Conservation (phyloP, 441 rosid species). For the Bocquillonia castaneifolia region DNA sequence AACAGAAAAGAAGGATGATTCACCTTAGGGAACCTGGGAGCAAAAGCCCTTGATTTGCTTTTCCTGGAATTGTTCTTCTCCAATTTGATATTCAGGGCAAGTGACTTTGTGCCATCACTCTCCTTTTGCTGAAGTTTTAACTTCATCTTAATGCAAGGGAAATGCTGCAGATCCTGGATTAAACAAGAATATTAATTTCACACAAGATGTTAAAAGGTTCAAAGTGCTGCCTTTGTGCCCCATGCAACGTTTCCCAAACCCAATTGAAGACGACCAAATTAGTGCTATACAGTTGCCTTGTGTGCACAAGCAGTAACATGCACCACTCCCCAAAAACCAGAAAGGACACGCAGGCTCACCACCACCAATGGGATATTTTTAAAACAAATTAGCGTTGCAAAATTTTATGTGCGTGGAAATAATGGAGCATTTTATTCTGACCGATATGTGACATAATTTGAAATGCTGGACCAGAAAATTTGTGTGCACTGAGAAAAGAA, state of each 20-base stretch:
- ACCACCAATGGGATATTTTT: too few relatives aligned
- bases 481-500: too few relatives aligned
- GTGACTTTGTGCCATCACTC: slow-evolving; percentile 32
- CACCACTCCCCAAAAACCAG: not conserved
- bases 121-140: slow-evolving; percentile 61
- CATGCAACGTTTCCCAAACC: not conserved
- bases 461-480: too few relatives aligned
- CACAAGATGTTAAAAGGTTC: not conserved
- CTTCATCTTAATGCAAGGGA: slow-evolving; percentile 64
- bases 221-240: not conserved
- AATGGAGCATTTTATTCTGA: not conserved
- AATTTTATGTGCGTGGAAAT: not conserved
- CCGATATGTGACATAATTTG: too few relatives aligned
- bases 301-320: not conserved
- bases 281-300: not conserved
- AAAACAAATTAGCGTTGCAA: not conserved
- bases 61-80: slow-evolving; percentile 60
- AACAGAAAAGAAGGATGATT: not conserved
- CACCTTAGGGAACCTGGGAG: slow-evolving; percentile 92
- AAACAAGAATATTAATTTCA: not conserved
- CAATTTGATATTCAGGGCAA: slow-evolving; percentile 54
- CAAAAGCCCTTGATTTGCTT: slow-evolving; percentile 71
- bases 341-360: not conserved
- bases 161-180: slow-evolving; percentile 75
- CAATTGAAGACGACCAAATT: not conserved